Evolutionary conservation across 306 rosid species (phyloP).

Genomic region (Casuarina cunninghamiana): DNA sequence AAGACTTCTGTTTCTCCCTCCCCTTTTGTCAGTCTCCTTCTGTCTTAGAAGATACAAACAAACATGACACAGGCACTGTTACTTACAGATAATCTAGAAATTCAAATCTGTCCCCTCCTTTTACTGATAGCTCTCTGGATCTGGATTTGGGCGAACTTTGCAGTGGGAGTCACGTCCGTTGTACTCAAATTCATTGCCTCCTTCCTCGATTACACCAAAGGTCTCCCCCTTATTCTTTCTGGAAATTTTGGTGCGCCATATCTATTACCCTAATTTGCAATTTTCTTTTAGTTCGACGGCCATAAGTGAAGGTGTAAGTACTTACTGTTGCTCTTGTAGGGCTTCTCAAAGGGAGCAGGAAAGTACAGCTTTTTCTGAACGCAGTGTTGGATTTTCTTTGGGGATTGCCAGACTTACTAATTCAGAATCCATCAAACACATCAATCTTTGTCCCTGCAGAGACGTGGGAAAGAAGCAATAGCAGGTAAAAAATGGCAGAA

Average conservation of each 20-base stretch:
- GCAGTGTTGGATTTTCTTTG: conserved; percentile 25
- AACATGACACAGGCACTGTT: conserved; percentile 40
- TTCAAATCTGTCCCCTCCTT: conserved; percentile 34
- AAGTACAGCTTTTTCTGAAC: conserved; percentile 20
- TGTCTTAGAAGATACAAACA: conserved; percentile 12
- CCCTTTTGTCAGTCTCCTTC: conserved; percentile 46
- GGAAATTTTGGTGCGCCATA: conserved; percentile 47
- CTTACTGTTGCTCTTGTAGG: conserved; percentile 28
- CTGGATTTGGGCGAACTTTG: conserved; percentile 33
- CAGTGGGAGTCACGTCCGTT: conserved; percentile 33
- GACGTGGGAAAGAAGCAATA: conserved; percentile 77
- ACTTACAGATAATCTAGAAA: conserved; percentile 29
- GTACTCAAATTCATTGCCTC: conserved; percentile 53
- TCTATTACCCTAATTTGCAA: conserved; percentile 37
- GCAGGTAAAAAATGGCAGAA: conserved; percentile 52
- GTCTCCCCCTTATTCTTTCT: conserved; percentile 34
- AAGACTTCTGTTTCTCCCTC: conserved; percentile 36
- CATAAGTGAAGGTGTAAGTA: not conserved
- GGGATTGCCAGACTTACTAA: conserved; percentile 38
- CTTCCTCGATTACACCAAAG: conserved; percentile 58
- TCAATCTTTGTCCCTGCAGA: conserved; percentile 63
- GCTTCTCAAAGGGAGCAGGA: not conserved
- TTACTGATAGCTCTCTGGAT: conserved; percentile 30
- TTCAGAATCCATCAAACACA: conserved; percentile 68
- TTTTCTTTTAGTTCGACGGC: conserved; percentile 23